Percentiles rank a stretch among this genome's conserved stretches.
These are phyloP conservation scores for Eucalyptus rudis DNA, from an alignment of 345 rosid genomes.

Conservation along the genomic window DNA sequence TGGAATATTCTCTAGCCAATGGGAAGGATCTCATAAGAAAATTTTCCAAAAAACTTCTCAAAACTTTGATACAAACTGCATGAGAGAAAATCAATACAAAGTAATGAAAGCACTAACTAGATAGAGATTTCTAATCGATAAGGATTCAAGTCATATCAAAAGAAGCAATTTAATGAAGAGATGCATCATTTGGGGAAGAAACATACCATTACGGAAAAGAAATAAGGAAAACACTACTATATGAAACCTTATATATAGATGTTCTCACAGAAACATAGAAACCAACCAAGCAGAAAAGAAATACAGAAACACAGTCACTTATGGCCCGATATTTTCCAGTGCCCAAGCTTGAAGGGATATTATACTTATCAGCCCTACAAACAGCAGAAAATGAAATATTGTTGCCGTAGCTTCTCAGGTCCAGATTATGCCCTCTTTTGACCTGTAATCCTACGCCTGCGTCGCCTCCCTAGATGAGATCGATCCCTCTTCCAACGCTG, in stretches of 20 bases:
- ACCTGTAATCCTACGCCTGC: too few species aligned
- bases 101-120: background rate
- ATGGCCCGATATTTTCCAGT: too few species aligned
- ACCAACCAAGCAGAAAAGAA: too few species aligned
- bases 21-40: background rate
- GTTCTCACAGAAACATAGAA: too few species aligned
- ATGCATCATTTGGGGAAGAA: background rate
- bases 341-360: too few species aligned
- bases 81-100: background rate
- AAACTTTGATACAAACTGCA: background rate
- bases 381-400: too few species aligned
- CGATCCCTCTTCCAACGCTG: too few species aligned
- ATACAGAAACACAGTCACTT: too few species aligned
- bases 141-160: background rate
- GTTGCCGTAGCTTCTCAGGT: too few species aligned
- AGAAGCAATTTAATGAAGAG: background rate
- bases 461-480: too few species aligned
- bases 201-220: background rate
- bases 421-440: too few species aligned
- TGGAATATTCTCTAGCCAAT: background rate
- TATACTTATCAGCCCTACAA: too few species aligned
- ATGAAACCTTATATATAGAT: background rate
- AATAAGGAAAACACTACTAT: background rate
- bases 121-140: background rate
- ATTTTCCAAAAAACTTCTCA: background rate